Base-by-base conservation (phyloP, 2,329 filamentous ascomycete species). In the Trichoderma hamatum region DNA sequence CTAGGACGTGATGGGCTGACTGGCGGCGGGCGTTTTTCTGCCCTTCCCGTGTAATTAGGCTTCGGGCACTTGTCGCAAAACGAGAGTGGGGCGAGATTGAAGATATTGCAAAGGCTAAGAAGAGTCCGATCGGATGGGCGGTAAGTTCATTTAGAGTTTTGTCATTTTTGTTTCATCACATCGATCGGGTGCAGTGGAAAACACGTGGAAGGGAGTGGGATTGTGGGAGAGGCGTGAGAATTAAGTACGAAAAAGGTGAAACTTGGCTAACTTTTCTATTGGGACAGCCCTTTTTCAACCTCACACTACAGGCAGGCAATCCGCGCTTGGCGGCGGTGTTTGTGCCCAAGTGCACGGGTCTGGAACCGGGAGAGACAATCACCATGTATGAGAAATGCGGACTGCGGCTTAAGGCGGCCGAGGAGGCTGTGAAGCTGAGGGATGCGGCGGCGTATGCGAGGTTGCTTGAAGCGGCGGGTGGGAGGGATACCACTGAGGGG, bases 311-410 rank as follows among this genome's bases (percentile, higher is more conserved):
- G 58, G 96, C 96, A 1, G 96, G 96, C 56, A 98, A 98, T 77
- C 91, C 93, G 5, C 91, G 94, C 71, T 85, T 97, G 19, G 96
- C 96, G 1, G 88, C 91, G 0, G 79, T 88, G 5, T 98, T 97
- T 80, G 89, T 98, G 63, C 89, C 93, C 3, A 98, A 98, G 80
- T 97, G 94, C 82, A 90, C 90, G 19, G 84, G 85, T 67, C 78
- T 96, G 58, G 86, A 89, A 55, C 83, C 87, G 1, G 85, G 88
- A 3, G 91, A 94, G 74, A 84, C 90, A 3, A 90, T 97, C 67
- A 88, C 91, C 73, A 97, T 99, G 95, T 99, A 94, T 86, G 90
- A 97, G 75, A 97, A 97, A 81, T 98, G 96, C 79, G 95, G 95
- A 21, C 88, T 97, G 89, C 84, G 93, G 55, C 87, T 91, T 32